A percentile compares a stretch with the other conserved stretches of the same genome.
These are phyloP conservation scores for Neofusicoccum ribis DNA, from an alignment of 2,329 filamentous ascomycete species.

Conservation along the genomic window DNA sequence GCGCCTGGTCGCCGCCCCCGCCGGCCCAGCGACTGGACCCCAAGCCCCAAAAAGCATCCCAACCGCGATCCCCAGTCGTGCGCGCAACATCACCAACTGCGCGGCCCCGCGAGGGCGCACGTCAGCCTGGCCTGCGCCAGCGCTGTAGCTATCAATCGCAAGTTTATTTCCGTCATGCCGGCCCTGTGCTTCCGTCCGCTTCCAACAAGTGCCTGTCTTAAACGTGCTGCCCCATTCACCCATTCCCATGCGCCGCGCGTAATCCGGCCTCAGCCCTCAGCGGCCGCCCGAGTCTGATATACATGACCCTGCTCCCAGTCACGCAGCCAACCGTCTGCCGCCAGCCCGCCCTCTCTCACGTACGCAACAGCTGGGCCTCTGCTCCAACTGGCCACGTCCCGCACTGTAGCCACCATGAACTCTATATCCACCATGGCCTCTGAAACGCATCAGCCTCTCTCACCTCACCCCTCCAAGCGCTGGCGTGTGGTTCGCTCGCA, in stretches of 20 bases:
- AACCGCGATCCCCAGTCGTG: neutral
- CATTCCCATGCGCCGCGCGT: neutral
- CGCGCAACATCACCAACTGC: conserved; percentile 8
- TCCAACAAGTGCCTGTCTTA: neutral
- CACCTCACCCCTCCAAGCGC: neutral
- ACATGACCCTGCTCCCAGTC: neutral
- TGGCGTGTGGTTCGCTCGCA: neutral
- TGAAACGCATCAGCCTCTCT: neutral
- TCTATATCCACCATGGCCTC: neutral
- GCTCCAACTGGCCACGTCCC: neutral
- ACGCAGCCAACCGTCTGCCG: neutral
- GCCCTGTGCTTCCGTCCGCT: neutral
- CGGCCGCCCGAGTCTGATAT: neutral
- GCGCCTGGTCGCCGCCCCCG: conserved; percentile 5
- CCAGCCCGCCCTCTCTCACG: neutral
- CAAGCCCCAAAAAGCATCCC: neutral
- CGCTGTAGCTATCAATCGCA: neutral
- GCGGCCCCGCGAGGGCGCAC: neutral
- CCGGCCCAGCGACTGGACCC: neutral
- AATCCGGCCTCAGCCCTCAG: conserved; percentile 1
- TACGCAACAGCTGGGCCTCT: neutral
- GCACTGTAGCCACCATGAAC: neutral
- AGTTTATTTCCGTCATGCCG: conserved; percentile 4
- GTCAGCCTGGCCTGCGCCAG: neutral
- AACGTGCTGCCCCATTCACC: neutral